Evolutionary conservation across 306 rosid genomes (phyloP).

Genomic region (Quillaja saponaria): DNA sequence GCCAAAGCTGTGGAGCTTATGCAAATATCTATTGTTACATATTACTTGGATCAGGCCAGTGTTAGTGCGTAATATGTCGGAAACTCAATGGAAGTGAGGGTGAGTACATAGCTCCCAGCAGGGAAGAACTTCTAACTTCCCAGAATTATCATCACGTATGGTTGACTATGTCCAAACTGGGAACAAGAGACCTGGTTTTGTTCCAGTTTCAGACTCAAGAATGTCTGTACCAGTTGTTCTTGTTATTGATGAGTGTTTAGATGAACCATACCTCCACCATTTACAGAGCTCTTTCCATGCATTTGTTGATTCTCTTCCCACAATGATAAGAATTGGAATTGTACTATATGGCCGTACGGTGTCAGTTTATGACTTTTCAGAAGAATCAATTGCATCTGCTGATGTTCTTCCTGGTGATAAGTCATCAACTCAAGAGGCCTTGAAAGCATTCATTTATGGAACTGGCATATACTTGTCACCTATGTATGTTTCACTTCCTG

Average conservation of each 20-base stretch:
- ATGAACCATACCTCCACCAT: slow-evolving; percentile 89
- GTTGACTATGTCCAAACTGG: slow-evolving; percentile 90
- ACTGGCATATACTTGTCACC: slow-evolving; percentile 91
- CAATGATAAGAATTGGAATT: slow-evolving; percentile 86
- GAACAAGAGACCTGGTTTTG: slow-evolving; percentile 90
- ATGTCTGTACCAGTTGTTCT: slow-evolving; percentile 85
- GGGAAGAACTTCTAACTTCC: slow-evolving; percentile 76
- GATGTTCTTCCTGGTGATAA: slow-evolving; percentile 96
- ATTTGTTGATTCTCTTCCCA: slow-evolving; percentile 85
- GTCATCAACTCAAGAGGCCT: slow-evolving; percentile 70
- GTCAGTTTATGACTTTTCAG: slow-evolving; percentile 87
- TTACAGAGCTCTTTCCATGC: slow-evolving; percentile 96
- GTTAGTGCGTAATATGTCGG: slow-evolving; percentile 95
- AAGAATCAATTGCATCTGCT: slow-evolving; percentile 86
- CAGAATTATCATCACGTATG: slow-evolving; percentile 81
- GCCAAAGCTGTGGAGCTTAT: slow-evolving; percentile 93
- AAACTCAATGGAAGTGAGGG: slow-evolving; percentile 82
- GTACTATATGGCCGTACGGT: slow-evolving; percentile 85
- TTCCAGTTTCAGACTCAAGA: slow-evolving; percentile 94
- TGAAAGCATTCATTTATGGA: slow-evolving; percentile 84
- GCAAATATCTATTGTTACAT: slow-evolving; percentile 81
- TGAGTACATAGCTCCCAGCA: slow-evolving; percentile 75
- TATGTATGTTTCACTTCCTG: slow-evolving; percentile 89
- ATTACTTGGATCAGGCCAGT: slow-evolving; percentile 93
- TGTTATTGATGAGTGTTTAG: slow-evolving; percentile 90